Percentiles rank a stretch among this genome's conserved stretches.
Evolutionary conservation across 371 early-diverging fungal species (phyloP).

Genomic region (Mucor sp.): DNA sequence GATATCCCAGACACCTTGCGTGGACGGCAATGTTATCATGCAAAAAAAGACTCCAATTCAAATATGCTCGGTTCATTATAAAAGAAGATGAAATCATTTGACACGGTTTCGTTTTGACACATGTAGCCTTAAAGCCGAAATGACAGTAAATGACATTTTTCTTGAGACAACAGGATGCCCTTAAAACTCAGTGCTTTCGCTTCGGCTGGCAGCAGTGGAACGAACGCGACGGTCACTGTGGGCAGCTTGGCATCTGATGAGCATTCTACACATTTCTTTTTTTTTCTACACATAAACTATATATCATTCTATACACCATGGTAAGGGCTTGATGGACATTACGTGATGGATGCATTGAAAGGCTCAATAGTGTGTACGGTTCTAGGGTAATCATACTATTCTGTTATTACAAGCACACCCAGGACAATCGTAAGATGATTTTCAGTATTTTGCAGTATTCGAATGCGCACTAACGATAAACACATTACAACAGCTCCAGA

Average conservation of each 20-base stretch:
- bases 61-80: neutral
- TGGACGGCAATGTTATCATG: no score
- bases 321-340: neutral
- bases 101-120: neutral
- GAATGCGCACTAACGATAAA: neutral
- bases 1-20: neutral
- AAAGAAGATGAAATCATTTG: neutral
- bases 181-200: slow-evolving; percentile 1
- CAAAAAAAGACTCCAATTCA: neutral
- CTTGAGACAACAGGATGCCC: neutral
- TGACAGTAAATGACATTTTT: neutral
- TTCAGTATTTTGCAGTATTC: neutral
- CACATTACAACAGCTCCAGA: slow-evolving; percentile 16
- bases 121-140: neutral
- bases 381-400: slow-evolving; percentile 30
- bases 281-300: neutral
- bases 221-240: neutral
- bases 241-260: neutral
- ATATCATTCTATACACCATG: neutral
- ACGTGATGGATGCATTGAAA: neutral
- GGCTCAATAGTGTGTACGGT: neutral
- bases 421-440: slow-evolving; percentile 18
- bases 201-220: neutral
- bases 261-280: slow-evolving; percentile 5
- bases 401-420: slow-evolving; percentile 19